Evolutionary conservation across 768 basidiomycete species (phyloP).

Genomic region (Russula virescens): DNA sequence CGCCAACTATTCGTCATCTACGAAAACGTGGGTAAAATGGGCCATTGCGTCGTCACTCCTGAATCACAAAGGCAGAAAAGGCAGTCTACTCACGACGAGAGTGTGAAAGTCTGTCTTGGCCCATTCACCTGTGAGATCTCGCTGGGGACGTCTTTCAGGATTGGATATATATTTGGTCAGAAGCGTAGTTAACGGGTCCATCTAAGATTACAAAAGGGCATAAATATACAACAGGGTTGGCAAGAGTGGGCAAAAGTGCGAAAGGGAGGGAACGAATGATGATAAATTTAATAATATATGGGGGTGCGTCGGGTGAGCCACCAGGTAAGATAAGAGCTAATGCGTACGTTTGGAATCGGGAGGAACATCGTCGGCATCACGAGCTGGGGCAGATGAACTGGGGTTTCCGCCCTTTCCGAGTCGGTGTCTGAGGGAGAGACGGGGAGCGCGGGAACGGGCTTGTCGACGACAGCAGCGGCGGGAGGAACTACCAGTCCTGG

Average conservation of each 20-base stretch:
- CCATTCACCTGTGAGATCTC: slow-evolving; percentile 75
- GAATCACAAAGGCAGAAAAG: background rate
- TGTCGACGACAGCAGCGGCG: slow-evolving; percentile 41
- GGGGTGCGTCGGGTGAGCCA: slow-evolving; percentile 47
- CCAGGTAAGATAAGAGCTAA: slow-evolving; percentile 52
- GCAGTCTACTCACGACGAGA: slow-evolving; percentile 64
- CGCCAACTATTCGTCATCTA: slow-evolving; percentile 91
- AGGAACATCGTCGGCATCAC: slow-evolving; percentile 74
- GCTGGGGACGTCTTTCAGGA: slow-evolving; percentile 63
- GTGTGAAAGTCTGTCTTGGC: slow-evolving; percentile 66
- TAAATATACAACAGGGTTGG: slow-evolving; percentile 22
- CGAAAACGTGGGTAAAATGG: background rate
- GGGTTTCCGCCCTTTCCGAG: slow-evolving; percentile 44
- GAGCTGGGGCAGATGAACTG: slow-evolving; percentile 63
- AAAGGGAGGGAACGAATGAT: background rate
- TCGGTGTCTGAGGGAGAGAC: slow-evolving; percentile 31
- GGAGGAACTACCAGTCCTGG: too few relatives aligned
- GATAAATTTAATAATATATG: slow-evolving; percentile 32
- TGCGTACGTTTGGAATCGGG: slow-evolving; percentile 85
- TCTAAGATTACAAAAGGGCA: slow-evolving; percentile 42
- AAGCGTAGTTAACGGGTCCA: slow-evolving; percentile 75
- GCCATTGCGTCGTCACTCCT: too few relatives aligned
- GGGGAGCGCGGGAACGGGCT: slow-evolving; percentile 43
- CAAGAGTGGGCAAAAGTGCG: background rate
- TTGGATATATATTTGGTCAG: slow-evolving; percentile 80